Evolutionary conservation across 805 yeast species (phyloP).

Genomic region (Dipodascopsis tothii): DNA sequence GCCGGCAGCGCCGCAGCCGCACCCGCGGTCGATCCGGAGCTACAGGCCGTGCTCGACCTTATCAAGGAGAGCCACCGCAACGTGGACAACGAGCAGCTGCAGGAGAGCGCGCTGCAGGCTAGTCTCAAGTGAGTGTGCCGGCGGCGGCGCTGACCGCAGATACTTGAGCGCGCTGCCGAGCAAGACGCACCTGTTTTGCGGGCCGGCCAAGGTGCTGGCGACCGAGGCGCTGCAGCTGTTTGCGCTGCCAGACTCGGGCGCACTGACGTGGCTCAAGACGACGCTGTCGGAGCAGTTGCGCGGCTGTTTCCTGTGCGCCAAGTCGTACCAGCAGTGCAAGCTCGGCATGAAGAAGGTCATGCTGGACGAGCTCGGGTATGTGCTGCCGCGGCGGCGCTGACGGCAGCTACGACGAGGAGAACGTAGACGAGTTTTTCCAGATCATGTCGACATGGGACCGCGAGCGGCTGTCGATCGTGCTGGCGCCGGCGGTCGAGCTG

Average conservation of each 20-base stretch:
- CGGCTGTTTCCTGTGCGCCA: conserved; percentile 22
- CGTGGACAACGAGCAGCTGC: conserved; percentile 12
- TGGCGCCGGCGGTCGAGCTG: conserved; percentile 15
- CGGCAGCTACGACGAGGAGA: conserved; percentile 15
- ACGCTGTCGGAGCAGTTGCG: conserved; percentile 19
- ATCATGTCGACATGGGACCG: conserved; percentile 19
- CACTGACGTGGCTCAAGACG: conserved; percentile 18
- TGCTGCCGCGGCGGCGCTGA: not conserved
- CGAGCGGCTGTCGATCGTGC: conserved; percentile 10
- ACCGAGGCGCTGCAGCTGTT: conserved; percentile 16
- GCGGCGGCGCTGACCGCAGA: conserved; percentile 4
- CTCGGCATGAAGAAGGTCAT: conserved; percentile 9
- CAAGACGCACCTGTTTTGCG: conserved; percentile 14
- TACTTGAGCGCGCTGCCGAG: conserved; percentile 17
- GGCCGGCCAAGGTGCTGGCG: conserved; percentile 8
- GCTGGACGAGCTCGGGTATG: conserved; percentile 9
- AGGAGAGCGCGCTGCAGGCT: conserved; percentile 19
- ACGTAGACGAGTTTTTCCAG: conserved; percentile 16
- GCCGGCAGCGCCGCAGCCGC: too few relatives aligned
- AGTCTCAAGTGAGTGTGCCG: conserved; percentile 11
- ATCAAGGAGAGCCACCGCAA: conserved; percentile 16
- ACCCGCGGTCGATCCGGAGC: conserved; percentile 2
- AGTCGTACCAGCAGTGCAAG: conserved; percentile 20
- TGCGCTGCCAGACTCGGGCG: conserved; percentile 20
- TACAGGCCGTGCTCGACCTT: conserved; percentile 6